Evolutionary conservation across 495 filamentous ascomycete genomes (phyloP).

Genomic region (Lasiosphaeriaceae sp.): DNA sequence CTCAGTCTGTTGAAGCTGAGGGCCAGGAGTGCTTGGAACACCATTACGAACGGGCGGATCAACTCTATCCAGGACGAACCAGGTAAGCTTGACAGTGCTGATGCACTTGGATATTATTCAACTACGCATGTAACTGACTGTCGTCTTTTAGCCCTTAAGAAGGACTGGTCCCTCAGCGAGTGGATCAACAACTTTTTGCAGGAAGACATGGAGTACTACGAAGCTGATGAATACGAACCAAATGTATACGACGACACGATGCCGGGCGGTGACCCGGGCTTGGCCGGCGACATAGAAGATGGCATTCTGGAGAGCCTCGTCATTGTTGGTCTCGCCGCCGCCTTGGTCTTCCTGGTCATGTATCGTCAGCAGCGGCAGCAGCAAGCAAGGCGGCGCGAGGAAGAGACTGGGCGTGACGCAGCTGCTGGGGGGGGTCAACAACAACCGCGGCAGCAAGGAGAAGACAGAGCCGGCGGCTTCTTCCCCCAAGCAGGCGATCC

Average conservation of each 20-base stretch:
- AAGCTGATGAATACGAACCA: conserved; percentile 51
- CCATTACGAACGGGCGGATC: conserved; percentile 78
- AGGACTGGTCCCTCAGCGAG: conserved; percentile 71
- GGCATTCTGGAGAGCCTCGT: conserved; percentile 76
- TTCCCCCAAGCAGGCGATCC: conserved; percentile 72
- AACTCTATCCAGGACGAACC: conserved; percentile 88
- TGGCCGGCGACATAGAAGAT: conserved; percentile 63
- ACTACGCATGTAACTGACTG: conserved; percentile 13
- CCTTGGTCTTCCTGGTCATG: conserved; percentile 73
- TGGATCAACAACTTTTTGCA: conserved; percentile 82
- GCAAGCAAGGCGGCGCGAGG: conserved; percentile 37
- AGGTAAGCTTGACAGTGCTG: conserved; percentile 49
- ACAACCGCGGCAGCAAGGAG: conserved; percentile 12
- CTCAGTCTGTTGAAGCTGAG: conserved; percentile 84
- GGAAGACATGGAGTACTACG: conserved; percentile 62
- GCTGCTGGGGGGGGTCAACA: conserved; percentile 10
- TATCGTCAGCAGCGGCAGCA: conserved; percentile 78
- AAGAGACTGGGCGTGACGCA: conserved; percentile 34
- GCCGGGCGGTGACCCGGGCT: conserved; percentile 43
- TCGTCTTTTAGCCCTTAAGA: conserved; percentile 51
- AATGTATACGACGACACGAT: conserved; percentile 54
- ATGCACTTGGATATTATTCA: neutral
- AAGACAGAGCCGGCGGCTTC: conserved; percentile 56
- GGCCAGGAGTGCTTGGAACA: conserved; percentile 86
- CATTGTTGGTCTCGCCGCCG: conserved; percentile 72